Evolutionary conservation across 2,329 filamentous ascomycete species (phyloP), one percentile per base, ranked within the genome.

Genomic region (Orbilia quercus): DNA sequence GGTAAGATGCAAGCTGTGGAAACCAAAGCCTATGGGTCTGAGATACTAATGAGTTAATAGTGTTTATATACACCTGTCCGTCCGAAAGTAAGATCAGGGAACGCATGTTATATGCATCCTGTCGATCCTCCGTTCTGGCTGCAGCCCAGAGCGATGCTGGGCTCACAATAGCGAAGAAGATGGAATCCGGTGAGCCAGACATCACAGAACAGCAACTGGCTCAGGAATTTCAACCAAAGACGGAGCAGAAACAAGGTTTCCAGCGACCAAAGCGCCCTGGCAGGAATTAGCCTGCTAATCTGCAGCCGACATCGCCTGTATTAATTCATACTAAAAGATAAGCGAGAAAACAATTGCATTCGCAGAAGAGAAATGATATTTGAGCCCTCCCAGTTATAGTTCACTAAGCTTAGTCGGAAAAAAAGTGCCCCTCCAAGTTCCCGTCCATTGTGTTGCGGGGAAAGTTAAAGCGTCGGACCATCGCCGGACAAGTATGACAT

Each of bases 61-160:
- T 94, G 4, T 95, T 95, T 82, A 88, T 95, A 79, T 94, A 92
- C 82, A 94, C 91, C 4, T 92, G 90, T 80, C 91, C 91, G 0
- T 82, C 86, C 0, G 85, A 83, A 25, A 87, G 85, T 58, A 91
- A 88, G 81, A 90, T 95, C 82, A 93, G 91, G 82, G 89, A 90
- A 81, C 85, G 91, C 75, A 96, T 96, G 91, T 81, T 95, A 78
- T 95, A 95, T 80, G 90, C 91, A 22, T 83, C 84, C 25, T 83
- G 81, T 71, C 81, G 83, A 75, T 80, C 81, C 0, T 81, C 82
- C 22, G 89, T 91, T 1, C 82, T 92, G 28, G 81, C 83, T n/a
- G 80, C 89, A 34, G 91, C 90, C 16, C 86, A 88, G 77, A 82
- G 81, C 36, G 86, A 91, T 76, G 89, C 87, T 0, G 88, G 88